Conservation (phyloP, 306 rosid species). For the Ziziphus jujuba region DNA sequence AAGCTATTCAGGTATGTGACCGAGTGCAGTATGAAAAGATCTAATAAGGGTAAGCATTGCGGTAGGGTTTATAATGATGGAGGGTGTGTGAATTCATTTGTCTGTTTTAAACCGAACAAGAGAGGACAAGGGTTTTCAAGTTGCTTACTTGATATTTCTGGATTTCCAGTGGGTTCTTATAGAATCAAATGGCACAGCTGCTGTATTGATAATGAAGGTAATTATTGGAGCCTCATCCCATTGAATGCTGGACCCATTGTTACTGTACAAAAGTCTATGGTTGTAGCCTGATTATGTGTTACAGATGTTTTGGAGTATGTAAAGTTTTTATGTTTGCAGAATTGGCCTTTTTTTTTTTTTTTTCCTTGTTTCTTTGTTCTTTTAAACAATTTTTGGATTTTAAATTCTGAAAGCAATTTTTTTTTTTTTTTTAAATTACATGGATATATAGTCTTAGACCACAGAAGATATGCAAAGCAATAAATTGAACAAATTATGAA, state of each 20-base stretch:
- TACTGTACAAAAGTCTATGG: conserved; percentile 22
- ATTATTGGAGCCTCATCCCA: conserved; percentile 58
- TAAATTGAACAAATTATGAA: no score
- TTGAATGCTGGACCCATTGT: conserved; percentile 56
- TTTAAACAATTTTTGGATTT: no score
- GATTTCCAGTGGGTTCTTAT: conserved; percentile 53
- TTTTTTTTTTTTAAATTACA: no score
- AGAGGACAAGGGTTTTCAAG: conserved; percentile 67
- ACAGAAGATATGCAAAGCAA: no score
- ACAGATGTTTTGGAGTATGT: no score
- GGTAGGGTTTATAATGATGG: conserved; percentile 6
- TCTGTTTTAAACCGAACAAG: conserved; percentile 41
- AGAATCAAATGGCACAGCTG: conserved; percentile 64
- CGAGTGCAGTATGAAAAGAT: conserved; percentile 15
- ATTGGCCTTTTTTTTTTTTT: not conserved
- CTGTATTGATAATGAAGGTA: conserved; percentile 46
- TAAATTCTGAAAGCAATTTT: no score
- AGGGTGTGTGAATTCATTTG: conserved; percentile 29
- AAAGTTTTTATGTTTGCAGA: not conserved
- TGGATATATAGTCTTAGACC: no score
- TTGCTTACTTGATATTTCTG: conserved; percentile 64
- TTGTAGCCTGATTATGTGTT: not conserved
- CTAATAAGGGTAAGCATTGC: conserved; percentile 5
- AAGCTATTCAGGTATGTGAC: conserved; percentile 35
- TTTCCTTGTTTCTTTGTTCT: no score